Base-by-base conservation (phyloP, 2,329 filamentous ascomycete genomes). In the Emmonsiellopsis sp. region DNA sequence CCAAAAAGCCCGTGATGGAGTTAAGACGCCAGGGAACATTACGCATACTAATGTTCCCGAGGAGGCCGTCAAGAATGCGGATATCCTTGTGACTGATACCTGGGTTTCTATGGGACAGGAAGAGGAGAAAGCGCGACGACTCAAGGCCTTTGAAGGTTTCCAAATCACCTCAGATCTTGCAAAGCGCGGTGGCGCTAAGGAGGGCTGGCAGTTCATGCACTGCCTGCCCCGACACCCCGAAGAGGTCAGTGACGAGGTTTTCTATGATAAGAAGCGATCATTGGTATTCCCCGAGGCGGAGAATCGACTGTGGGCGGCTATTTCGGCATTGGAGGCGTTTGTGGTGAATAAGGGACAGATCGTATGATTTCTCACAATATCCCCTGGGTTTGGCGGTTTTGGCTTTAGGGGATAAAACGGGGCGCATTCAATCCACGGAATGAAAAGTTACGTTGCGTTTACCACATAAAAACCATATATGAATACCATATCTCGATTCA, bases 31-130 rank as follows among this genome's bases (percentile, higher is more conserved):
- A 1, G 87, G 87, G 13, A 83, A 79, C 61, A 77, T 96, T 36
- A 74, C 73, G 5, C 86, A 95, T 71, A 94, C 88, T 0, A 86
- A 78, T 21, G 75, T 86, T 0, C 93, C 92, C 0, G 88, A 93
- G 67, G 88, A 95, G 64, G 93, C 78, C 1, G 83, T 96, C 65
- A 87, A 87, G 74, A 76, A 85, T 58, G 92, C 93, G 2, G 86
- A 98, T 67, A 80, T 97, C 51, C 76, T 98, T 54, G 90, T 97
- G 21, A 98, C 93, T 0, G 93, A 98, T 65, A 98, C 93, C 1
- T 98, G 93, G 93, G 82, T 98, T 34, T 95, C 89, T 1, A 98
- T 98, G 93, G 93, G 93, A 46, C 92, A 97, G 71, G 93, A 98
- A 71, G 82, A 82, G 53, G 93, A 98, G 71, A 78, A 83, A 40